Conservation (phyloP, 2,329 filamentous ascomycete species). For the Cytospora piceicola region DNA sequence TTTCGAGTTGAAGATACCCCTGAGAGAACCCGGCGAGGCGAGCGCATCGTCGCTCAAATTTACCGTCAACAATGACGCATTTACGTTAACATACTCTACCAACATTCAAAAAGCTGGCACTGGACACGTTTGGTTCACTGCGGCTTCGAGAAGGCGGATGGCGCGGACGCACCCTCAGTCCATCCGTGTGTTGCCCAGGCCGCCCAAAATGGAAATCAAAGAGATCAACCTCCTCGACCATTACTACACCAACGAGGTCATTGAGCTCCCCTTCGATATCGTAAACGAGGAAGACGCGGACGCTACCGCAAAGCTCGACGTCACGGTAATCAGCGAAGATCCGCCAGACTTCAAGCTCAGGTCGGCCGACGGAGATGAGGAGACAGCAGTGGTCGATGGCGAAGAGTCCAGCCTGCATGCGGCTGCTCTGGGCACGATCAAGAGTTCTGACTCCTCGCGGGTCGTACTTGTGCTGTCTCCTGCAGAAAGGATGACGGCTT, state of each 20-base stretch:
- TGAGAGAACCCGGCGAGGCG: slow-evolving; percentile 82
- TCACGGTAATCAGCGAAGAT: slow-evolving; percentile 65
- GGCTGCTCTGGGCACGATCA: slow-evolving; percentile 52
- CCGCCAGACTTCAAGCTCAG: slow-evolving; percentile 52
- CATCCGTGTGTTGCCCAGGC: slow-evolving; percentile 81
- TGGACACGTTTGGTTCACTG: slow-evolving; percentile 55
- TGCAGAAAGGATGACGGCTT: slow-evolving; percentile 55
- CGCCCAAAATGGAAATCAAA: slow-evolving; percentile 84
- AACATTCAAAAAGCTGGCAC: slow-evolving; percentile 50
- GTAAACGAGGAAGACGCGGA: slow-evolving; percentile 83
- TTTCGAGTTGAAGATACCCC: slow-evolving; percentile 70
- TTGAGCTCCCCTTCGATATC: slow-evolving; percentile 71
- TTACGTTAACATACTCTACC: slow-evolving; percentile 70
- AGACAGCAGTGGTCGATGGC: slow-evolving; percentile 37
- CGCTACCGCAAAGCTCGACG: slow-evolving; percentile 71
- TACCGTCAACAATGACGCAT: slow-evolving; percentile 64
- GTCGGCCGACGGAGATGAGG: slow-evolving; percentile 41
- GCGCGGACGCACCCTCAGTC: slow-evolving; percentile 54
- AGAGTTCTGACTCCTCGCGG: slow-evolving; percentile 47
- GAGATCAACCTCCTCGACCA: slow-evolving; percentile 66
- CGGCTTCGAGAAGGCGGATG: slow-evolving; percentile 49
- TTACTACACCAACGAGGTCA: slow-evolving; percentile 83
- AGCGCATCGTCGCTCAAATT: slow-evolving; percentile 67
- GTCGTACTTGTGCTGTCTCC: slow-evolving; percentile 56
- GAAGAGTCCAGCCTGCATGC: slow-evolving; percentile 47